Conservation (phyloP, 495 filamentous ascomycete species). For the Xylaria bambusicola region DNA sequence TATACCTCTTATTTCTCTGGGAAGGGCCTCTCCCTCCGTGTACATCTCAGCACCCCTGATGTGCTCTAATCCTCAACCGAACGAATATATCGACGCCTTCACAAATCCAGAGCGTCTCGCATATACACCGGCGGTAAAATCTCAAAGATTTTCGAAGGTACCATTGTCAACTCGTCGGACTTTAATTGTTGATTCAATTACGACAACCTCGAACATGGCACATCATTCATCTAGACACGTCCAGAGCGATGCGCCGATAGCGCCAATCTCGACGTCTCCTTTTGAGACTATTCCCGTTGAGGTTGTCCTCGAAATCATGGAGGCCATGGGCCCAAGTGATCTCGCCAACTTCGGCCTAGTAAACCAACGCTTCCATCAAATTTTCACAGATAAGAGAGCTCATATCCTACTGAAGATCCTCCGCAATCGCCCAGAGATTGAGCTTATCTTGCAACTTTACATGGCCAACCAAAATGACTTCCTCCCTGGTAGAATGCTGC, state of each 20-base stretch:
- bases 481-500: conserved; percentile 17
- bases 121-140: not conserved
- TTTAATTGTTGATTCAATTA: not conserved
- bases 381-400: conserved; percentile 29
- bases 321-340: conserved; percentile 29
- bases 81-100: not conserved
- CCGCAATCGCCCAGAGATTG: conserved; percentile 22
- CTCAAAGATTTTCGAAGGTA: not conserved
- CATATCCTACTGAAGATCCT: conserved; percentile 30
- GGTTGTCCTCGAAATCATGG: conserved; percentile 36
- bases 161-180: not conserved
- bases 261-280: not conserved
- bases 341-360: conserved; percentile 25
- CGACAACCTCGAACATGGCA: conserved; percentile 1
- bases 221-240: not conserved
- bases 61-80: too few species aligned
- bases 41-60: too few species aligned
- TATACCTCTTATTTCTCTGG: not conserved
- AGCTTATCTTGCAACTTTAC: conserved; percentile 19
- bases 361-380: conserved; percentile 23
- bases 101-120: not conserved
- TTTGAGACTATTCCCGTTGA: conserved; percentile 31
- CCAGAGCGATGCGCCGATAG: not conserved
- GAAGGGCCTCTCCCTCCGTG: not conserved
- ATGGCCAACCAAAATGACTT: conserved; percentile 16